These are phyloP conservation scores for Mrakia frigida DNA, from an alignment of 768 basidiomycete species.

Conservation along the genomic window DNA sequence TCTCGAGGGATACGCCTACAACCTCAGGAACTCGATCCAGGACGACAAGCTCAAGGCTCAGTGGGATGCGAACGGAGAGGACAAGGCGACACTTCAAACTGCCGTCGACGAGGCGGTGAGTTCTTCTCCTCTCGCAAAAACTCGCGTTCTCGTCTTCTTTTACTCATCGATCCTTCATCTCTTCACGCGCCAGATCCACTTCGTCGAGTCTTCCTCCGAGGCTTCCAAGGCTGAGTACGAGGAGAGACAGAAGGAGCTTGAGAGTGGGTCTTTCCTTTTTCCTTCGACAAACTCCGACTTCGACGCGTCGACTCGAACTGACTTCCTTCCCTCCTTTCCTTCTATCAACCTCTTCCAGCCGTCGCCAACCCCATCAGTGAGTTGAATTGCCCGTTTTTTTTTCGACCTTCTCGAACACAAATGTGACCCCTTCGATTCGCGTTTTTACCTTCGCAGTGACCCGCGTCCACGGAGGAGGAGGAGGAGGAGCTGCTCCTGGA, in stretches of 20 bases:
- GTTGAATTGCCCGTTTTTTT: neutral
- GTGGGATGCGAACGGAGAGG: slow-evolving; percentile 65
- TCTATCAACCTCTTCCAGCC: slow-evolving; percentile 37
- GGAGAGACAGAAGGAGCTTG: slow-evolving; percentile 86
- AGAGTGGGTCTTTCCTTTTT: slow-evolving; percentile 39
- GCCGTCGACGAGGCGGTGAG: slow-evolving; percentile 64
- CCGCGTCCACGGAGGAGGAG: neutral
- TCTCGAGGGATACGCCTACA: slow-evolving; percentile 91
- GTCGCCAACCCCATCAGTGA: slow-evolving; percentile 60
- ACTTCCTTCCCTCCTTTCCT: no score
- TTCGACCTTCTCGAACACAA: neutral
- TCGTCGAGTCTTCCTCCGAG: slow-evolving; percentile 81
- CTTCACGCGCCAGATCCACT: slow-evolving; percentile 50
- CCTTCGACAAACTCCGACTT: no score
- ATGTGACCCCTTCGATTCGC: neutral
- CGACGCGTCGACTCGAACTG: no score
- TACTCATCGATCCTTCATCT: no score
- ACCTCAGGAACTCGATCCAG: slow-evolving; percentile 78
- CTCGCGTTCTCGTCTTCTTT: no score
- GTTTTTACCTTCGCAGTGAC: slow-evolving; percentile 1
- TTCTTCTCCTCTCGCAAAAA: no score
- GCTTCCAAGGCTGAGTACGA: slow-evolving; percentile 92
- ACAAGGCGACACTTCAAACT: slow-evolving; percentile 75
- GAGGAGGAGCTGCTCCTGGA: no score
- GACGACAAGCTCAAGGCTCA: slow-evolving; percentile 63